These are phyloP conservation scores for Phaeophleospora eucalypticola DNA, from an alignment of 2,329 filamentous ascomycete genomes.

Conservation along the genomic window DNA sequence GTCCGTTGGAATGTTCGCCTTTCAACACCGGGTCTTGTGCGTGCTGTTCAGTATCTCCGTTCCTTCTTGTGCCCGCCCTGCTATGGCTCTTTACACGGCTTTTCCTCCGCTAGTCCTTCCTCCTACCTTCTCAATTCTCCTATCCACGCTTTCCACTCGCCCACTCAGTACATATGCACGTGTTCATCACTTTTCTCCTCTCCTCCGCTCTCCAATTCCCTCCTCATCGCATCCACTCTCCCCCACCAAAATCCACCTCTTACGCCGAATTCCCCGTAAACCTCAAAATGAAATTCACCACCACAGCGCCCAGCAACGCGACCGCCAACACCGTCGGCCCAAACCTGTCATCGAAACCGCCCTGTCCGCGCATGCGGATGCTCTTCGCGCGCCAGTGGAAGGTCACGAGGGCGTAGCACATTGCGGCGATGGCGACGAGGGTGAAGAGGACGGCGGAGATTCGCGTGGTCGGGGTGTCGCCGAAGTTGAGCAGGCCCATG, in stretches of 20 bases:
- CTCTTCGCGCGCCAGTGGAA: constrained; percentile 97
- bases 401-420: constrained; percentile 90
- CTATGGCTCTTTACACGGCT: too few species aligned
- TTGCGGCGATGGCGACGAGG: constrained; percentile 85
- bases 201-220: background rate
- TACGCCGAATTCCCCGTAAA: constrained; percentile 42
- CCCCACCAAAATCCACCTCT: too few species aligned
- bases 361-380: constrained; percentile 85
- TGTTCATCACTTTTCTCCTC: background rate
- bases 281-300: constrained; percentile 91
- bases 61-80: too few species aligned
- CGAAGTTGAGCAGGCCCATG: constrained; percentile 96
- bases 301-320: constrained; percentile 79
- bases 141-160: too few species aligned
- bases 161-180: too few species aligned
- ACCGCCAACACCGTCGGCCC: constrained; percentile 88
- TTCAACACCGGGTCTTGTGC: too few species aligned
- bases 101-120: too few species aligned
- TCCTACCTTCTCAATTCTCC: too few species aligned
- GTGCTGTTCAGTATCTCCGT: too few species aligned
- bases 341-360: constrained; percentile 93
- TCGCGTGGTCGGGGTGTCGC: constrained; percentile 75
- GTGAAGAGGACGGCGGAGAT: constrained; percentile 94
- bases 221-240: background rate
- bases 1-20: too few species aligned